phyloP scores from a whole-genome alignment of 1,284 basidiomycete genomes.

The Boletus semigastroideus region DNA sequence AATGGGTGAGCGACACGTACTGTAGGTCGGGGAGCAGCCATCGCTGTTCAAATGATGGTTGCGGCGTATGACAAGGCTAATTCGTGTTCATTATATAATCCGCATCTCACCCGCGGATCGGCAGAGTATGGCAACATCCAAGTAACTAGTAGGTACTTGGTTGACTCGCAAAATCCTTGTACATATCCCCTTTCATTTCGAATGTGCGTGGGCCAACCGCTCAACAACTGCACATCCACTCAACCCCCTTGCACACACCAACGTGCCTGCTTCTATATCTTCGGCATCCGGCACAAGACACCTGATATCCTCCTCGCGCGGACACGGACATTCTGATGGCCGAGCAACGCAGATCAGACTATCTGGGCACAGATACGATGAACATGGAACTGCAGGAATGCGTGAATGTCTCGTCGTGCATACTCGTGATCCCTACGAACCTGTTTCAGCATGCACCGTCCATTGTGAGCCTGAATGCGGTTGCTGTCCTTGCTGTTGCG shows the following conservation, averaged over 20 bases:
- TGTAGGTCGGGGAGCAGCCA: constrained; percentile 66
- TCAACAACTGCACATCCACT: constrained; percentile 53
- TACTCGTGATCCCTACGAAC: constrained; percentile 20
- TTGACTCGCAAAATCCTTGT: neutral
- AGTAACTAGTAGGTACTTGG: too few species aligned
- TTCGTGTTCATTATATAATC: constrained; percentile 24
- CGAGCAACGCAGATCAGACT: constrained; percentile 57
- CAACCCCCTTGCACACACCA: constrained; percentile 57
- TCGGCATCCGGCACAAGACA: constrained; percentile 54
- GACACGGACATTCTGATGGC: constrained; percentile 61
- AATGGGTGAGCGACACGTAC: constrained; percentile 38
- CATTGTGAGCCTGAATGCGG: constrained; percentile 31
- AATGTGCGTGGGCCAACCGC: constrained; percentile 37
- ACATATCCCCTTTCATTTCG: constrained; percentile 2
- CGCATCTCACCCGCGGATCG: neutral
- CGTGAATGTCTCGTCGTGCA: neutral
- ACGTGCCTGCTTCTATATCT: constrained; percentile 41
- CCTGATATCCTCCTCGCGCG: constrained; percentile 57
- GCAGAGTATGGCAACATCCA: neutral
- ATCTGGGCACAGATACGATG: constrained; percentile 58
- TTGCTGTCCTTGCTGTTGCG: constrained; percentile 25
- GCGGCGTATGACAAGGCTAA: neutral
- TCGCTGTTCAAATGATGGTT: constrained; percentile 28
- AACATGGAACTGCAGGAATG: constrained; percentile 50
- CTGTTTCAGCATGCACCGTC: constrained; percentile 31